A percentile compares a stretch with the other conserved stretches of the same genome.
Conservation (phyloP, 352 stramenopile species). For the Phytophthora aleatoria region DNA sequence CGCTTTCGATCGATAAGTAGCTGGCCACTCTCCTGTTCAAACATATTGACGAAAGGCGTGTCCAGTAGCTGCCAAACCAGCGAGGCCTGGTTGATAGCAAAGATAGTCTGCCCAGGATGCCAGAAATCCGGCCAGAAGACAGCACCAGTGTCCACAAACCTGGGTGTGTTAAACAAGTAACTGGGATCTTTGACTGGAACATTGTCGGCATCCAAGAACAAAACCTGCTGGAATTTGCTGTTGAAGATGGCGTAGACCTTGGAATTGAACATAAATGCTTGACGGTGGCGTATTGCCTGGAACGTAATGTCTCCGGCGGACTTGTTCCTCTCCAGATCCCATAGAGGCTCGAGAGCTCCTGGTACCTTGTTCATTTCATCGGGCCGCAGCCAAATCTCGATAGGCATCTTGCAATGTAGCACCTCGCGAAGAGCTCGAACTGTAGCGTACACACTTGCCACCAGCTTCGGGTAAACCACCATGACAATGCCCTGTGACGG, state of each 20-base stretch:
- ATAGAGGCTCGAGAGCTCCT: conserved; percentile 19
- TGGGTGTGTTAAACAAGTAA: conserved; percentile 45
- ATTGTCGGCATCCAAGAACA: conserved; percentile 71
- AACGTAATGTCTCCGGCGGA: conserved; percentile 29
- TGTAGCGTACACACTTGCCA: conserved; percentile 37
- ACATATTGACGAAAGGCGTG: conserved; percentile 57
- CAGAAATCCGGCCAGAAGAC: conserved; percentile 34
- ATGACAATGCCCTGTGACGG: conserved; percentile 46
- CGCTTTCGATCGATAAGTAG: conserved; percentile 50
- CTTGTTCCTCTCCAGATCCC: conserved; percentile 20
- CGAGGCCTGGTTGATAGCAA: conserved; percentile 25
- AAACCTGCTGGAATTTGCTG: conserved; percentile 45
- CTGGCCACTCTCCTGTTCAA: conserved; percentile 70
- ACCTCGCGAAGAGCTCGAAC: conserved; percentile 34
- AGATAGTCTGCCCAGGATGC: conserved; percentile 29
- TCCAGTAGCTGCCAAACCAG: conserved; percentile 51
- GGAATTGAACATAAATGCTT: conserved; percentile 44
- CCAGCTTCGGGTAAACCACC: conserved; percentile 53
- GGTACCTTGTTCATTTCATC: conserved; percentile 40
- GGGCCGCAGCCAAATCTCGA: conserved; percentile 57
- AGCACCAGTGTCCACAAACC: conserved; percentile 21
- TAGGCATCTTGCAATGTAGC: conserved; percentile 43
- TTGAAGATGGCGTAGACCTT: conserved; percentile 56
- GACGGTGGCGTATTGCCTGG: conserved; percentile 23
- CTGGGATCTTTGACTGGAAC: conserved; percentile 48